These are phyloP conservation scores for Candida quercuum DNA, from an alignment of 805 yeast species.

Conservation along the genomic window DNA sequence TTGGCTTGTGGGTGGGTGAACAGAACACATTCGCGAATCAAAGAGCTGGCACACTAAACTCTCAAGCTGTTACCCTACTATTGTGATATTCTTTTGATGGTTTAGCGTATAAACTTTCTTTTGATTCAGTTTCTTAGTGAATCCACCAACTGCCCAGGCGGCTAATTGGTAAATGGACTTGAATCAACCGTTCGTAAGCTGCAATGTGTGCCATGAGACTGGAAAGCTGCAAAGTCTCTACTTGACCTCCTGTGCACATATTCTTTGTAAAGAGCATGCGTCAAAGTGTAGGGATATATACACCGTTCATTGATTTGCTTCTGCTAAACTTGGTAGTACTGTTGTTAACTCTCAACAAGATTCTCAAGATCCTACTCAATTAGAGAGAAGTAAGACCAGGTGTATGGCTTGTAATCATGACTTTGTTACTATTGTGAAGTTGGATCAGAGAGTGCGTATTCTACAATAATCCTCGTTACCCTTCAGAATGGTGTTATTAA, in stretches of 20 bases:
- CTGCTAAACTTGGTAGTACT: too few relatives aligned
- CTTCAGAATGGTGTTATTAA: too few relatives aligned
- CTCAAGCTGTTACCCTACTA: too few relatives aligned
- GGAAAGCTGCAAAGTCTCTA: constrained; percentile 20
- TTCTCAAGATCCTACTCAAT: constrained; percentile 1
- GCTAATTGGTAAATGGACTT: constrained; percentile 9
- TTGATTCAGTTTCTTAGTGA: too few relatives aligned
- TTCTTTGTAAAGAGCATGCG: constrained; percentile 28
- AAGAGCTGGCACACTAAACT: too few relatives aligned
- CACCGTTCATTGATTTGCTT: neutral
- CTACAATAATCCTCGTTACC: neutral
- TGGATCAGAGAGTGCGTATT: constrained; percentile 9
- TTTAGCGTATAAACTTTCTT: too few relatives aligned
- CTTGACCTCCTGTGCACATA: constrained; percentile 35
- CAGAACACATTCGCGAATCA: too few relatives aligned
- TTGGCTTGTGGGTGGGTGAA: too few relatives aligned
- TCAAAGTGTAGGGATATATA: constrained; percentile 9
- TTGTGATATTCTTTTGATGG: too few relatives aligned
- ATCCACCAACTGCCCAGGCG: too few relatives aligned
- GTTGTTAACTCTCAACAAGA: constrained; percentile 1
- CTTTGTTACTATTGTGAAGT: constrained; percentile 12
- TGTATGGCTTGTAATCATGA: constrained; percentile 16
- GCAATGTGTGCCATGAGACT: constrained; percentile 27
- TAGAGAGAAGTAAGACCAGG: constrained; percentile 6
- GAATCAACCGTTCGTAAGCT: constrained; percentile 27